Evolutionary conservation across 495 filamentous ascomycete species (phyloP).

Genomic region (Lophiotrema nucula): DNA sequence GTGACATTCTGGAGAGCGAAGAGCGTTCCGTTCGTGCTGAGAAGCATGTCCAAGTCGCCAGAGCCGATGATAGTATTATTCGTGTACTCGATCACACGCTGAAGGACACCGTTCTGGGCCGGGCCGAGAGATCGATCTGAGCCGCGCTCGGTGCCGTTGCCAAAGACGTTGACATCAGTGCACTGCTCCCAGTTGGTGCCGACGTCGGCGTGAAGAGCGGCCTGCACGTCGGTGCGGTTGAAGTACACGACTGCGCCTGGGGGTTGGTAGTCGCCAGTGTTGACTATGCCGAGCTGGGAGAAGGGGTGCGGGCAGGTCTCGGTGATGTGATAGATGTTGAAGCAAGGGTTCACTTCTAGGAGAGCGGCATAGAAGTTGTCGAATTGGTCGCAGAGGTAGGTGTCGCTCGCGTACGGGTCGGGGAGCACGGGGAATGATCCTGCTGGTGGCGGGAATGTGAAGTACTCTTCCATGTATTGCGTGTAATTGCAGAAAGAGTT

Average conservation of each 20-base stretch:
- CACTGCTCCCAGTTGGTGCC: conserved; percentile 62
- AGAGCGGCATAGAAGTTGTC: conserved; percentile 57
- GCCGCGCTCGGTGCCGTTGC: conserved; percentile 21
- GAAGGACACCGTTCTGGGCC: conserved; percentile 21
- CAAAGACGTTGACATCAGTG: conserved; percentile 54
- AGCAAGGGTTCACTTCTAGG: conserved; percentile 69
- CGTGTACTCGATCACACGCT: conserved; percentile 35
- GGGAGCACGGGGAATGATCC: conserved; percentile 53
- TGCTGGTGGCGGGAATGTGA: conserved; percentile 64
- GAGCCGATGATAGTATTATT: conserved; percentile 55
- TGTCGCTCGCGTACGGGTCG: conserved; percentile 32
- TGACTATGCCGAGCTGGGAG: conserved; percentile 74
- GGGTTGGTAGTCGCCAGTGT: conserved; percentile 43
- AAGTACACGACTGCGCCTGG: conserved; percentile 65
- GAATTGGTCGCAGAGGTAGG: conserved; percentile 54
- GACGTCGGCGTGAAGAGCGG: conserved; percentile 53
- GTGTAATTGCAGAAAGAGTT: conserved; percentile 65
- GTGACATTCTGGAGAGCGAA: conserved; percentile 80
- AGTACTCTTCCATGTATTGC: conserved; percentile 57
- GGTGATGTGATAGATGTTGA: conserved; percentile 73
- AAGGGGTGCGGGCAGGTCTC: conserved; percentile 72
- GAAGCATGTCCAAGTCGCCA: conserved; percentile 60
- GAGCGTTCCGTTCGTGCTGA: conserved; percentile 66
- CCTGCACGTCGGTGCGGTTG: conserved; percentile 72
- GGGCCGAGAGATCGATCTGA: conserved; percentile 21